Evolutionary conservation across 305 asterid species (phyloP), one percentile per base, ranked within the genome.

Genomic region (Rubia peregrina): DNA sequence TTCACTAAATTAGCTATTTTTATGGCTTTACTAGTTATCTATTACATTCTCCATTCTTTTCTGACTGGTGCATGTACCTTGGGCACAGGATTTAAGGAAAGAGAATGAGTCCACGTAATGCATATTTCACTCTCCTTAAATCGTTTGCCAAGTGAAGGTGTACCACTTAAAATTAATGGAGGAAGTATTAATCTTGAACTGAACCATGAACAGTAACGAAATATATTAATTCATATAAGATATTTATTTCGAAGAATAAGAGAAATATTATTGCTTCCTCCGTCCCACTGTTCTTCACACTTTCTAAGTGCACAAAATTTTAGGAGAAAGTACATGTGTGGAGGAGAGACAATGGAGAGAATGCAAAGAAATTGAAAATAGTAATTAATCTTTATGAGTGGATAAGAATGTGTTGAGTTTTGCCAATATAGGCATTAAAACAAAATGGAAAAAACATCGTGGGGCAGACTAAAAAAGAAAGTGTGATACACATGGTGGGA

Each of bases 11-110:
- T 22, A 55, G 19, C 40, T 3, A 3, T 19, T 69, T 30, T 65
- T 59, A 9, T 21, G 12, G 13, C 49, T 16, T 73, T 67, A 46
- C 19, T 72, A 62, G 72, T 26, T 22, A 6, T 72, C 59, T 42
- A 14, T 40, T 26, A 51, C 42, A 1, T 13, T 14, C 19, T 48
- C 7, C 16, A 6, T n/a, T 49, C 19, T 16, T 51, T 51, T 17
- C 57, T 51, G 12, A 51, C 1, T 51, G 59, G 59, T 12, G 57
- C 19, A 14, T 49, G 57, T 51, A 51, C 57, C 57, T 51, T 51
- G 57, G 57, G 57, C 8, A 17, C 57, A 51, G 16, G 59, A 48
- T 14, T 48, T 48, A 48, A 48, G 55, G 55, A 48, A 14, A 51
- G 59, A 51, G 5, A 48, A 48, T 48, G 55, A 48, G 59, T 6